Percentiles rank a stretch among this genome's conserved stretches.
Conservation (phyloP, 129 eudicot species). For the Oenanthe sinensis region DNA sequence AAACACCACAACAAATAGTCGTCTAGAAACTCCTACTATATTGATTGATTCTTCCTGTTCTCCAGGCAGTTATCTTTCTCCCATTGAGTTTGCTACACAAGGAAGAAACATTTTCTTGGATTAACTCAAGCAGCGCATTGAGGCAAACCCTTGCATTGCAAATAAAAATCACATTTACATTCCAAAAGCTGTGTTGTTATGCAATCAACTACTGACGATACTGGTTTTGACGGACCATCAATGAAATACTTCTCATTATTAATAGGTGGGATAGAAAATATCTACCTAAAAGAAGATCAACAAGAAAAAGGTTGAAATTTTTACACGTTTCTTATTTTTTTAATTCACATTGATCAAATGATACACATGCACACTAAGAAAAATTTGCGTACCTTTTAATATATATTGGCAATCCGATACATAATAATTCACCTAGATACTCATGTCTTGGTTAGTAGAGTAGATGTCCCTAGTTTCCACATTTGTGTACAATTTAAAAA, state of each 20-base stretch:
- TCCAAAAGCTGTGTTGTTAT: too few relatives aligned
- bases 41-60: slow-evolving; percentile 20
- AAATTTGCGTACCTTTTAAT: background rate
- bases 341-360: background rate
- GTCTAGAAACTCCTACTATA: background rate
- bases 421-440: background rate
- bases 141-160: slow-evolving; percentile 34
- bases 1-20: background rate
- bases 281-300: background rate
- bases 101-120: slow-evolving; percentile 22
- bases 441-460: background rate
- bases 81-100: slow-evolving; percentile 56
- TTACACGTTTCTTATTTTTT: background rate
- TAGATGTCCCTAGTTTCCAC: background rate
- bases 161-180: background rate
- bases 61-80: slow-evolving; percentile 44
- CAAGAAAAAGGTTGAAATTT: background rate
- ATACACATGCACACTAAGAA: background rate
- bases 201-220: too few relatives aligned
- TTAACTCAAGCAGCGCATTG: slow-evolving; percentile 21
- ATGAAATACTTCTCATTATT: background rate
- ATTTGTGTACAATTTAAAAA: background rate
- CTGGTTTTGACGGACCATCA: background rate
- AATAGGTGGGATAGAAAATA: background rate
- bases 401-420: background rate